Percentiles rank a stretch among this genome's conserved stretches.
Conservation (phyloP, 768 basidiomycete genomes). For the Stropharia rugosoannulata region DNA sequence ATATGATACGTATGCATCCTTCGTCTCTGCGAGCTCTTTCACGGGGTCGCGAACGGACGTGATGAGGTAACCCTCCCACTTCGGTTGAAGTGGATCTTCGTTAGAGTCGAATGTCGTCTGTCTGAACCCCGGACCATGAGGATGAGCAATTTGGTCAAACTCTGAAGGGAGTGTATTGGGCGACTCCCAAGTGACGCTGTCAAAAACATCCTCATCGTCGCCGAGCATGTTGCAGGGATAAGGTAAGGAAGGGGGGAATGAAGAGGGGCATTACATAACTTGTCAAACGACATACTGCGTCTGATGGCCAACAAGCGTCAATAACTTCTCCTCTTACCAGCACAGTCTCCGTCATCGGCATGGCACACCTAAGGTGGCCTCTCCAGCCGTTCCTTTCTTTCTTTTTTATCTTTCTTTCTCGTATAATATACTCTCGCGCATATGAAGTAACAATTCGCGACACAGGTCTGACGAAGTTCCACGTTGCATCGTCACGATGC, state of each 20-base stretch:
- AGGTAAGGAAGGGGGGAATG: not conserved
- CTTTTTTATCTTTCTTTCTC: conserved; percentile 28
- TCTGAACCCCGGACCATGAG: conserved; percentile 74
- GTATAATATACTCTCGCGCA: conserved; percentile 37
- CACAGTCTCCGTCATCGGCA: conserved; percentile 14
- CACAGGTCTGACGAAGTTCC: conserved; percentile 37
- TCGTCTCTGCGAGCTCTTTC: conserved; percentile 95
- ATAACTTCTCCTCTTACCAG: conserved; percentile 25
- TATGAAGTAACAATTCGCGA: conserved; percentile 70
- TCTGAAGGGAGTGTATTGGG: conserved; percentile 57
- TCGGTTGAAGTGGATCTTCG: conserved; percentile 79
- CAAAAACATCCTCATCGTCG: conserved; percentile 89
- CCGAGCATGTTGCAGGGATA: conserved; percentile 56
- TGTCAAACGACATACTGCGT: conserved; percentile 12
- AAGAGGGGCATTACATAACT: conserved; percentile 19
- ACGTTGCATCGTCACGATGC: conserved; percentile 1
- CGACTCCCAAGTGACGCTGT: conserved; percentile 90
- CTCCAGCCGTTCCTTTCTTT: conserved; percentile 18
- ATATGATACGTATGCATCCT: conserved; percentile 96
- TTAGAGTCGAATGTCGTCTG: conserved; percentile 74
- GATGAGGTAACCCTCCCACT: conserved; percentile 87
- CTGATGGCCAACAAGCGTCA: conserved; percentile 34
- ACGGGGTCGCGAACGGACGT: conserved; percentile 88
- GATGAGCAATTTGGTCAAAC: conserved; percentile 31
- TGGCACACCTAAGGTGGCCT: conserved; percentile 22